A percentile compares a stretch with the other conserved stretches of the same genome.
Conservation (phyloP, 176 grass and related monocot genomes). For the Puya raimondii region DNA sequence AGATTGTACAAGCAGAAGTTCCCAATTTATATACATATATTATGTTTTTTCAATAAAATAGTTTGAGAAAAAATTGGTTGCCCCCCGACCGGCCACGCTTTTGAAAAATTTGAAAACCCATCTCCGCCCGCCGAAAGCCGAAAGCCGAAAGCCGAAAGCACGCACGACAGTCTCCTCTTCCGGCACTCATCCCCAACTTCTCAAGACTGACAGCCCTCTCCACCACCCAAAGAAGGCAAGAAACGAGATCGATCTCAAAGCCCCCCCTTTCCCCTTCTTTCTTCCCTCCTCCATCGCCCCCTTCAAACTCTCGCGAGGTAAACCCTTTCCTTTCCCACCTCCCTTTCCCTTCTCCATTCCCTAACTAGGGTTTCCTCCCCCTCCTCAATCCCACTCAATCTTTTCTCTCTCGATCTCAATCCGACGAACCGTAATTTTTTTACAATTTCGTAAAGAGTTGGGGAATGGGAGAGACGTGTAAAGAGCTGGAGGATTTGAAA, state of each 20-base stretch:
- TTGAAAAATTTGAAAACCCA: no score
- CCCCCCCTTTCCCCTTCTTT: not conserved
- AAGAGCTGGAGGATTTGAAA: constrained; percentile 42
- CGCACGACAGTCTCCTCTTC: no score
- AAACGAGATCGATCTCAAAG: not conserved
- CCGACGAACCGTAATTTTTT: not conserved
- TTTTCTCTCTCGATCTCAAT: constrained; percentile 11
- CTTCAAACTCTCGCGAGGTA: not conserved
- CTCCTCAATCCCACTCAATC: not conserved
- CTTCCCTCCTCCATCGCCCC: not conserved
- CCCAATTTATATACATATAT: no score
- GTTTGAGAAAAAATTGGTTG: no score
- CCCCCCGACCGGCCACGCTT: no score
- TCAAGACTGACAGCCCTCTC: no score
- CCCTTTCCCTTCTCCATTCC: not conserved
- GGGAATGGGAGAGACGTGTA: constrained; percentile 43
- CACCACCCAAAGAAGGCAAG: no score
- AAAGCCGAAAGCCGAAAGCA: no score
- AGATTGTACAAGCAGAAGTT: no score
- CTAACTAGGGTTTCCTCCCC: constrained; percentile 20
- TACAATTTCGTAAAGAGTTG: not conserved
- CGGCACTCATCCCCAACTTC: no score
- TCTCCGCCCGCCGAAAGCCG: no score
- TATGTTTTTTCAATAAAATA: no score
- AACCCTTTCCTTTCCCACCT: not conserved